Conservation (phyloP, 108 stramenopile species). For the Skeletonema potamos region DNA sequence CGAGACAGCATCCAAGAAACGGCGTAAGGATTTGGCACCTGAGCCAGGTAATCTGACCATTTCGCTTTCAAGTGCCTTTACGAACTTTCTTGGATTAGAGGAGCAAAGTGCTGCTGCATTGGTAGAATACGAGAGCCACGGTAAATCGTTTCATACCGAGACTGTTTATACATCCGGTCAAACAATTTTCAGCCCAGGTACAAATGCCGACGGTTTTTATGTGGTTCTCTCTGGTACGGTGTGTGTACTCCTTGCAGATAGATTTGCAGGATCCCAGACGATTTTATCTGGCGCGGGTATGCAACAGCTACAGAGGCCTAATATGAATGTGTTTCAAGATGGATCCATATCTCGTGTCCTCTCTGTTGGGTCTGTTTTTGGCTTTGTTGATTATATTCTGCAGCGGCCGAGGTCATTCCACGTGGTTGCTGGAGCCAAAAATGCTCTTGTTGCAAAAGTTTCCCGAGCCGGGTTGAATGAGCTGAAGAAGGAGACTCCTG, state of each 20-base stretch:
- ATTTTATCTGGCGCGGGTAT: slow-evolving; percentile 34
- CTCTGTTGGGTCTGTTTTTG: slow-evolving; percentile 72
- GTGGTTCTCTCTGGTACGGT: slow-evolving; percentile 76
- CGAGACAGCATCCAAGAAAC: slow-evolving; percentile 31
- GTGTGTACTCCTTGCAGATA: slow-evolving; percentile 50
- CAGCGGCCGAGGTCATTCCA: slow-evolving; percentile 62
- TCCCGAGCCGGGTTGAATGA: slow-evolving; percentile 50
- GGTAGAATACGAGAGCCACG: slow-evolving; percentile 45
- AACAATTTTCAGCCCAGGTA: slow-evolving; percentile 50
- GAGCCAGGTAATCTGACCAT: slow-evolving; percentile 16
- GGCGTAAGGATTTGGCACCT: slow-evolving; percentile 20
- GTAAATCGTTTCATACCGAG: slow-evolving; percentile 62
- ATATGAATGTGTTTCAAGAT: slow-evolving; percentile 22
- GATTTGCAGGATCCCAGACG: slow-evolving; percentile 5
- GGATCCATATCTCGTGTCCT: slow-evolving; percentile 41
- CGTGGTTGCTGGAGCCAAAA: slow-evolving; percentile 63
- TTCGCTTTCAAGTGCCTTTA: slow-evolving; percentile 42
- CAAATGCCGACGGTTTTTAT: slow-evolving; percentile 70
- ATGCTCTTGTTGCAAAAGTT: slow-evolving; percentile 66
- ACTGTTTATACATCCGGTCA: slow-evolving; percentile 49
- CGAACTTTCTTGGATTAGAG: slow-evolving; percentile 49
- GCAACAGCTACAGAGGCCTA: slow-evolving; percentile 10
- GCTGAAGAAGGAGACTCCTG: slow-evolving; percentile 56
- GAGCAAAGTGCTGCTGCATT: slow-evolving; percentile 50
- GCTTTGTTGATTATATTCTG: slow-evolving; percentile 82